Evolutionary conservation across 2,329 filamentous ascomycete genomes (phyloP), one percentile per base, ranked within the genome.

Genomic region (Pyrenophora teres): DNA sequence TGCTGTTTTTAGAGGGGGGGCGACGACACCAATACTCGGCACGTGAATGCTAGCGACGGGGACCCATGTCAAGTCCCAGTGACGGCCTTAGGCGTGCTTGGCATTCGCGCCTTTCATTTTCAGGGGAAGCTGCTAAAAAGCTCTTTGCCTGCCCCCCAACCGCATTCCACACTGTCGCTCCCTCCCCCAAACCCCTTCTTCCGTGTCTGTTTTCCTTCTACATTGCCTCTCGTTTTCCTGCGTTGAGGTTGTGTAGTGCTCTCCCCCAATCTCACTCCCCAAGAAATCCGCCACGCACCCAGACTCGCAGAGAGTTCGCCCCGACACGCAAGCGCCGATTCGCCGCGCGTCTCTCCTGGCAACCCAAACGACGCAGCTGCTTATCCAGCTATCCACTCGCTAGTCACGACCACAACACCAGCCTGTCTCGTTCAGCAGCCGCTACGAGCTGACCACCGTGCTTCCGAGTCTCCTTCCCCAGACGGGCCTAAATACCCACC

Each of bases 301-400:
- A 45, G 19, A 46, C 50, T 50, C 44, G 44, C 50, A 32, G 40
- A 45, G 16, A 40, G 21, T 45, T 42, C 40, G 51, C 54, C 55
- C 49, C 46, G 40, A 37, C 15, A 19, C 57, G 56, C 57, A 65
- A 67, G 60, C 62, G 62, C 64, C 62, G 59, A 59, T 52, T 59
- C 63, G 63, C 67, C 67, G 66, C 69, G 67, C 68, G 64, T 68
- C 61, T 65, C 62, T 59, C 59, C 60, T 63, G 59, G 59, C 64
- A 63, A 62, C 67, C 60, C n/a, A n/a, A n/a, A 67, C 69, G 47
- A 62, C 51, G 55, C 63, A 54, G 46, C 61, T 63, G 60, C 63
- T 58, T 41, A 33, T 31, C 56, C 60, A 54, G 62, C 63, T 62
- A 56, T 63, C 60, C 68, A 57, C 58, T 70, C 69, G 62, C 62